Evolutionary conservation across 441 rosid genomes (phyloP).

Genomic region (Jatropha multifida): DNA sequence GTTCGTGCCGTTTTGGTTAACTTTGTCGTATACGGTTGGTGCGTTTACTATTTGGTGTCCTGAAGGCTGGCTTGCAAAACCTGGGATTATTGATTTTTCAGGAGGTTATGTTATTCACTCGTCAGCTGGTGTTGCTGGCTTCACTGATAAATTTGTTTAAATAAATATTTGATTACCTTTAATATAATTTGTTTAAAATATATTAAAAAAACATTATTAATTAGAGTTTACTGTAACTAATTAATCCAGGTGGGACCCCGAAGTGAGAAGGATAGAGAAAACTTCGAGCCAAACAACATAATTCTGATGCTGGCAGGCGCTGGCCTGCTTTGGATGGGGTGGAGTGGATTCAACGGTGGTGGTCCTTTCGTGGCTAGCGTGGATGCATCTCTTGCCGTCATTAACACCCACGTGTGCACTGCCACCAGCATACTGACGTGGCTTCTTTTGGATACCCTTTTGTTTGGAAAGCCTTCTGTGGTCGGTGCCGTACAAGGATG

Average conservation of each 20-base stretch:
- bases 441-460: slow-evolving; percentile 38
- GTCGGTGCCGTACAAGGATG: slow-evolving; percentile 59
- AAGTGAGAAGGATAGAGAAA: slow-evolving; percentile 39
- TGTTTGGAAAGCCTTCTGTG: slow-evolving; percentile 47
- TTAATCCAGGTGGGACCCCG: slow-evolving; percentile 51
- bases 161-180: too few species aligned
- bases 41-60: slow-evolving; percentile 61
- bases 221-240: too few species aligned
- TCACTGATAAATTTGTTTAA: slow-evolving; percentile 27
- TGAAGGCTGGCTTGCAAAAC: slow-evolving; percentile 40
- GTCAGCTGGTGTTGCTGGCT: slow-evolving; percentile 61
- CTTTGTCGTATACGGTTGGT: slow-evolving; percentile 45
- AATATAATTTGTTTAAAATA: not conserved
- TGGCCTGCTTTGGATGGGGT: slow-evolving; percentile 63
- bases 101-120: slow-evolving; percentile 67
- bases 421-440: slow-evolving; percentile 51
- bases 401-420: slow-evolving; percentile 61
- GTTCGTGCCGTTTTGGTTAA: slow-evolving; percentile 64
- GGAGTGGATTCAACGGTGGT: slow-evolving; percentile 73
- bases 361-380: slow-evolving; percentile 40
- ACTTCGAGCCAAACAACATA: slow-evolving; percentile 54
- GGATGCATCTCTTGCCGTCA: slow-evolving; percentile 44
- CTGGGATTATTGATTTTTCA: slow-evolving; percentile 49
- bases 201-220: not conserved
- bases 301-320: slow-evolving; percentile 58